Evolutionary conservation across 139 green algal species (phyloP).

Genomic region (Micractinium conductrix): DNA sequence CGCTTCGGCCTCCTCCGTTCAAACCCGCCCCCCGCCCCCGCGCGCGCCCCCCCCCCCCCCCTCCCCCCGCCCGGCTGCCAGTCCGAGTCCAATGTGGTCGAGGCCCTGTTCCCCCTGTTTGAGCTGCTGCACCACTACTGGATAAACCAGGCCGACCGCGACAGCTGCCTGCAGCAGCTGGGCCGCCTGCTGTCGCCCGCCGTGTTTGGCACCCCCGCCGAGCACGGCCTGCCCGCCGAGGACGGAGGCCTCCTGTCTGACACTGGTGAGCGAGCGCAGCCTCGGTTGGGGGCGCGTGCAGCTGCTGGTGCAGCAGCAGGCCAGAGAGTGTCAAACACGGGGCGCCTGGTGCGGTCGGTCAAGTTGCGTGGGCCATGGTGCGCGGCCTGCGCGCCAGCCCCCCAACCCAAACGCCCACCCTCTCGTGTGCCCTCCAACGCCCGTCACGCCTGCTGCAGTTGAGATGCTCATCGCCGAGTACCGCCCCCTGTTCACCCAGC

Average conservation of each 20-base stretch:
- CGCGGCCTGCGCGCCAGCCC: background rate
- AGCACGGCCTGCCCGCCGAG: background rate
- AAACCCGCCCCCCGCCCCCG: too few relatives aligned
- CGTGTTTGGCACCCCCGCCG: conserved; percentile 33
- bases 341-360: background rate
- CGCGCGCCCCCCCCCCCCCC: too few relatives aligned
- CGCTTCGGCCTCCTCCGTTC: too few relatives aligned
- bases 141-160: conserved; percentile 47
- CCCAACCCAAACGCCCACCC: background rate
- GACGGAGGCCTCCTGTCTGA: conserved; percentile 29
- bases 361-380: background rate
- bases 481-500: conserved; percentile 52
- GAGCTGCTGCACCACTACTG: conserved; percentile 52
- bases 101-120: conserved; percentile 53
- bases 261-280: conserved; percentile 1
- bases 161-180: conserved; percentile 29
- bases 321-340: background rate
- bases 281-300: background rate
- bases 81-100: conserved; percentile 44
- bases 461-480: conserved; percentile 48
- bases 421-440: background rate
- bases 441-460: background rate
- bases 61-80: too few relatives aligned
- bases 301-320: background rate
- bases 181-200: conserved; percentile 23